Evolutionary conservation across 805 yeast species (phyloP), one percentile per base, ranked within the genome.

Genomic region (Candida ortonii): DNA sequence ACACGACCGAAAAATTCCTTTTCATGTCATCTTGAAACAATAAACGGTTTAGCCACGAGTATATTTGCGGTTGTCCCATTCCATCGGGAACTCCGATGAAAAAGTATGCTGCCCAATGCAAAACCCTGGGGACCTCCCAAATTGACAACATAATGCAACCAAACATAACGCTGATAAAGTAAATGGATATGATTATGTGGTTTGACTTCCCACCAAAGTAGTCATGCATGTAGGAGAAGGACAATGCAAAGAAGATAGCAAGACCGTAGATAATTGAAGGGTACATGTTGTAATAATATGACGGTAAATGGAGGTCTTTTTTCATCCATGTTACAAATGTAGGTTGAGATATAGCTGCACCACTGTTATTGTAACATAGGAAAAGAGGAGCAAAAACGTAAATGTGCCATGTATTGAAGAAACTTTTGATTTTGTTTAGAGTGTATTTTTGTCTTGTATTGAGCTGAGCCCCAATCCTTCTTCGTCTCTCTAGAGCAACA

Each of bases 21-120:
- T 65, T 65, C 67, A 63, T 61, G 45, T 69, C 74, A 42, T 71
- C 69, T 7, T 58, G 50, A 20, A 59, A 58, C 13, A 76, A 47
- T 18, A 67, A 49, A 21, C 74, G 59, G 47, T 76, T 76, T 13
- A 74, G 65, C 81, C 80, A 76, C 3, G 77, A 59, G 38, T 66
- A 74, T 9, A 75, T 70, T 46, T 69, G 64, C 1, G 81, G 79
- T 52, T 74, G 80, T 1, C 79, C 79, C 67, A 66, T 66, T 3
- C 68, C 46, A 0, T 69, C 55, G 4, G 79, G 75, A n/a, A 67
- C 53, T 1, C 75, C 74, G 4, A 68, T 49, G 20, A 73, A 46
- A 44, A 64, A 72, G 50, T 71, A 76, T n/a, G 67, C 52, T 8
- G 67, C 54, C 77, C 78, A 75, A 33, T 73, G 76, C 22, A 67